Base-by-base conservation (phyloP, 345 rosid species). In the Eucalyptus marginata region DNA sequence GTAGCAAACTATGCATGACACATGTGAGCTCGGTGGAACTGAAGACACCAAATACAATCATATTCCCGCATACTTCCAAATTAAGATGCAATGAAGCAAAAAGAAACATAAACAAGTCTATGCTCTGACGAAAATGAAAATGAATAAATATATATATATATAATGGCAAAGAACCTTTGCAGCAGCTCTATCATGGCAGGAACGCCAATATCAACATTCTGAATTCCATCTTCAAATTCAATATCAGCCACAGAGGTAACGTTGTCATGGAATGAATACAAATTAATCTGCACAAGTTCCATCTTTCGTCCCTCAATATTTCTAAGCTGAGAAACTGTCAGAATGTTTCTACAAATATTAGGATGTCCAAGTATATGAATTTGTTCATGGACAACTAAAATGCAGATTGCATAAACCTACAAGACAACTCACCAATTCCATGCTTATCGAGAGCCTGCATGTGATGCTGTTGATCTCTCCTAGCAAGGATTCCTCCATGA, bases 151-250 rank as follows among this genome's bases (percentile, higher is more conserved):
- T n/a, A n/a, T n/a, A n/a, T n/a, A 40, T 27, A 88, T 64, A 11
- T 33, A n/a, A 68, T 56, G n/a, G 49, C 4, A 51, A 86, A n/a
- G 86, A 84, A 97, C 99, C 97, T 98, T 98, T 36, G 99, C 97
- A 91, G 99, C 98, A 87, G 98, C 99, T 95, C 98, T 94, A 95
- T 98, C 99, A 98, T 97, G 89, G 98, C 92, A 89, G 98, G 99
- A 87, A 97, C 99, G 90, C 98, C 99, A 88, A 98, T 97, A 91
- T 98, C 99, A 49, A 95, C 96, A 94, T 96, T 98, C 92, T 95
- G 96, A 90, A 96, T 96, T 92, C 99, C 99, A 89, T 97, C 96
- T 85, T 96, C 99, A 92, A 96, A 97, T 59, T 91, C 91, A 90
- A 95, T 94, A 90, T 92, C 95, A 79, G 94, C 95, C 11, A 93